phyloP scores from a whole-genome alignment of 768 basidiomycete genomes.

The Lactifluus echinatus region DNA sequence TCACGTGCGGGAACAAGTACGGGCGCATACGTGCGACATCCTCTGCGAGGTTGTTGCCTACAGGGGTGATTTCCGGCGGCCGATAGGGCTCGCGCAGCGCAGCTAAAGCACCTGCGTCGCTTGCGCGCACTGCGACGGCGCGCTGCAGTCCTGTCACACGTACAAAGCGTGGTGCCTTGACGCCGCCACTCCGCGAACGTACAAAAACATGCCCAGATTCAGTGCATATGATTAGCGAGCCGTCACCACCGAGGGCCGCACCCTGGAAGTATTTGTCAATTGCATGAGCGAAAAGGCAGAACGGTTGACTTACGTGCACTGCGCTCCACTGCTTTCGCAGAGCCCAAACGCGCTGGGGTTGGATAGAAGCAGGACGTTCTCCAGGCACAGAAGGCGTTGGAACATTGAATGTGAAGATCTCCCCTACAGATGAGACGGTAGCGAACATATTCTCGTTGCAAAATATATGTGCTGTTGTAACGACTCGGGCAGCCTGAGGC shows the following conservation, averaged over 20 bases:
- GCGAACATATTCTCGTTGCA: slow-evolving; percentile 75
- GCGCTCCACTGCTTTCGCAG: slow-evolving; percentile 79
- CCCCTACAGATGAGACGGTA: slow-evolving; percentile 78
- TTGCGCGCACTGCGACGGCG: slow-evolving; percentile 75
- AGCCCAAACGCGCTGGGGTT: slow-evolving; percentile 86
- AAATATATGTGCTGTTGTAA: slow-evolving; percentile 71
- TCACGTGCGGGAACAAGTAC: slow-evolving; percentile 29
- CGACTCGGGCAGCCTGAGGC: slow-evolving; percentile 60
- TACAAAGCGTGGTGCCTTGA: slow-evolving; percentile 66
- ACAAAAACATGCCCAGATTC: slow-evolving; percentile 92
- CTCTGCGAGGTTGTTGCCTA: slow-evolving; percentile 49
- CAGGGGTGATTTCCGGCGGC: slow-evolving; percentile 44
- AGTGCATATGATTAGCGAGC: slow-evolving; percentile 86
- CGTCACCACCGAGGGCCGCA: slow-evolving; percentile 81
- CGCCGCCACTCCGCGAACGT: slow-evolving; percentile 46
- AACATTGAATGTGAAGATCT: slow-evolving; percentile 75
- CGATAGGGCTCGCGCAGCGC: slow-evolving; percentile 70
- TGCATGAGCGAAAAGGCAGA: background rate
- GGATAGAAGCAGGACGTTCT: slow-evolving; percentile 41
- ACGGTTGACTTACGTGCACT: slow-evolving; percentile 45
- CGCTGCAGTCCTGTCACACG: slow-evolving; percentile 78
- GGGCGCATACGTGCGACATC: slow-evolving; percentile 65
- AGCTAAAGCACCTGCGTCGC: slow-evolving; percentile 77
- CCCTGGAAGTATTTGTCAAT: slow-evolving; percentile 42
- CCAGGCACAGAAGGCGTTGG: slow-evolving; percentile 20